Evolutionary conservation across 192 early-diverging fungal species (phyloP).

Genomic region (Podila epicladia): DNA sequence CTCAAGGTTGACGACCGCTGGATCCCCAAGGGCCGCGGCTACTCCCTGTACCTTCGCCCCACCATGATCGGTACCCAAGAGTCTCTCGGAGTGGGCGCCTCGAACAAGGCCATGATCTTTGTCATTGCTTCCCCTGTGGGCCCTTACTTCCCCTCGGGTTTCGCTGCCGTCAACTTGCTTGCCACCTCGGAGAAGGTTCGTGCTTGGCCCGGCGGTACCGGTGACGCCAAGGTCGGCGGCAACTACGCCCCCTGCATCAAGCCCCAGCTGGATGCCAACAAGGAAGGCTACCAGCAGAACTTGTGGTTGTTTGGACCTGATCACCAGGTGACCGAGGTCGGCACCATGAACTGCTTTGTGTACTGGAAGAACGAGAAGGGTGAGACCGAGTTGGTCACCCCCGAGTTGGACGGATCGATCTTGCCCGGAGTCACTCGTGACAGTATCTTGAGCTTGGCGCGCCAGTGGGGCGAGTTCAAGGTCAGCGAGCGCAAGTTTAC

Average conservation of each 20-base stretch:
- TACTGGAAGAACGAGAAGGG: conserved; percentile 87
- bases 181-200: conserved; percentile 88
- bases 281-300: conserved; percentile 92
- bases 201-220: conserved; percentile 96
- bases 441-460: conserved; percentile 84
- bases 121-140: conserved; percentile 94
- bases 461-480: conserved; percentile 88
- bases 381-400: conserved; percentile 88
- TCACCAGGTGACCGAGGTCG: conserved; percentile 92
- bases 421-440: conserved; percentile 96
- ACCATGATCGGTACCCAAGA: conserved; percentile 93
- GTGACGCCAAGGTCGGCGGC: conserved; percentile 91
- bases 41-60: conserved; percentile 94
- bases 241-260: conserved; percentile 87
- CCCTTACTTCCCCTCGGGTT: conserved; percentile 96
- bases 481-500: conserved; percentile 85
- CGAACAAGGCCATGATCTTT: conserved; percentile 82
- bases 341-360: conserved; percentile 97
- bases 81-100: conserved; percentile 83
- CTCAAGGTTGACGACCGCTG: conserved; percentile 84
- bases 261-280: conserved; percentile 88
- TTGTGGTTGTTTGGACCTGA: conserved; percentile 94
- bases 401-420: conserved; percentile 93
- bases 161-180: conserved; percentile 85
- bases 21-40: conserved; percentile 92